A percentile compares a stretch with the other conserved stretches of the same genome.
phyloP scores from a whole-genome alignment of 352 stramenopile genomes.

The Phytopythium sindhum region DNA sequence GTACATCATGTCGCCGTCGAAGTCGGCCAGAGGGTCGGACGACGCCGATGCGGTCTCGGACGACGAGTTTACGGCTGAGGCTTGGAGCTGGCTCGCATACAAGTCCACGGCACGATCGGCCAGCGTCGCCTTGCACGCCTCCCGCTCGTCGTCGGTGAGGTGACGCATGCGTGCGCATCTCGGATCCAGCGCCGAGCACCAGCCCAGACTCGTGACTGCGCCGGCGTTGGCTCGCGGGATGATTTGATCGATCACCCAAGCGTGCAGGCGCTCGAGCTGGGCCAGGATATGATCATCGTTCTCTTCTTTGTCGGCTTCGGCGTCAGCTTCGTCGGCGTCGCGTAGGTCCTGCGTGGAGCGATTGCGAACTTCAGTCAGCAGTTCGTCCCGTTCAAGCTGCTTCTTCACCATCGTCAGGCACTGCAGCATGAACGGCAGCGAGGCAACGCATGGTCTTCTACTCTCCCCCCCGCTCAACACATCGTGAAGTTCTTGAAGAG shows the following conservation, averaged over 20 bases:
- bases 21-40: constrained; percentile 19
- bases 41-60: constrained; percentile 1
- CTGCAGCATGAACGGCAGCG: constrained; percentile 34
- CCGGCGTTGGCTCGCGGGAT: constrained; percentile 12
- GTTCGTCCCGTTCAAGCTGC: constrained; percentile 21
- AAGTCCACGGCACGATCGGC: constrained; percentile 17
- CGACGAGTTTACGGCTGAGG: not conserved
- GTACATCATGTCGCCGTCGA: constrained; percentile 36
- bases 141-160: constrained; percentile 32
- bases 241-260: constrained; percentile 12
- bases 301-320: not conserved
- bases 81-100: constrained; percentile 23
- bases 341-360: not conserved
- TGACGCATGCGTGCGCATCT: constrained; percentile 42
- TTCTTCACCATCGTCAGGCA: constrained; percentile 32
- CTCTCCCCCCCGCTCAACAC: constrained; percentile 29
- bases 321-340: not conserved
- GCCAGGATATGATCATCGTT: not conserved
- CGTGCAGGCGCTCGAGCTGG: constrained; percentile 10
- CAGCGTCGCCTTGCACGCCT: constrained; percentile 16
- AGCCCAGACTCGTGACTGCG: constrained; percentile 21
- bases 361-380: constrained; percentile 22
- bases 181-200: constrained; percentile 43
- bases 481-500: constrained; percentile 38
- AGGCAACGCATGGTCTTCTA: constrained; percentile 10